Conservation (phyloP, 345 rosid genomes). For the Viola odorata region DNA sequence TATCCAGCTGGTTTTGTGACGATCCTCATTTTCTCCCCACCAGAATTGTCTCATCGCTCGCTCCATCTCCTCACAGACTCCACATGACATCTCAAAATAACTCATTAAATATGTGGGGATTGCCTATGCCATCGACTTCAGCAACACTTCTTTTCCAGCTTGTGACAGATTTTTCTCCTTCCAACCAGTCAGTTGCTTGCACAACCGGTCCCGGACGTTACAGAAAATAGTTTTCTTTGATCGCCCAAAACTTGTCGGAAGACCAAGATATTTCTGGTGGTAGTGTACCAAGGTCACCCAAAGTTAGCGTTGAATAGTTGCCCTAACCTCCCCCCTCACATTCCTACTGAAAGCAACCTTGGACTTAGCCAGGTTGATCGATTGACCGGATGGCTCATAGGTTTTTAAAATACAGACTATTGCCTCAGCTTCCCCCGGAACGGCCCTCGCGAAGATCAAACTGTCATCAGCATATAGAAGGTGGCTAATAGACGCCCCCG, state of each 20-base stretch:
- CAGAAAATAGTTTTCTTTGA: neutral
- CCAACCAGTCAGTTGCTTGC: neutral
- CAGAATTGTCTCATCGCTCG: neutral
- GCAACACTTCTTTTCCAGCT: neutral
- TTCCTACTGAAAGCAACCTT: neutral
- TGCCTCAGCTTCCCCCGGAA: neutral
- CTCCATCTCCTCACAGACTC: neutral
- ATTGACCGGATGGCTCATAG: no score
- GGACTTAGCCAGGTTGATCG: no score
- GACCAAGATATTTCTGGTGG: neutral
- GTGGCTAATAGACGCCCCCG: neutral
- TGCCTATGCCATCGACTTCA: neutral
- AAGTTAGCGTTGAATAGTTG: neutral
- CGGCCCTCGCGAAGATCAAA: neutral
- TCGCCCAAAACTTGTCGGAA: neutral
- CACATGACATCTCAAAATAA: neutral
- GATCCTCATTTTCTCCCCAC: neutral
- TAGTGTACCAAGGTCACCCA: neutral
- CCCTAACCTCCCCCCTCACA: neutral
- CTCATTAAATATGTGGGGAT: neutral
- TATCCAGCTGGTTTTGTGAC: neutral
- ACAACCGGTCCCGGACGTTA: neutral
- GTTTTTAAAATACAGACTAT: no score
- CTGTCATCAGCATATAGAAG: neutral
- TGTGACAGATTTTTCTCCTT: neutral